Evolutionary conservation across 495 filamentous ascomycete genomes (phyloP).

Genomic region (Tuber umbilicatum): DNA sequence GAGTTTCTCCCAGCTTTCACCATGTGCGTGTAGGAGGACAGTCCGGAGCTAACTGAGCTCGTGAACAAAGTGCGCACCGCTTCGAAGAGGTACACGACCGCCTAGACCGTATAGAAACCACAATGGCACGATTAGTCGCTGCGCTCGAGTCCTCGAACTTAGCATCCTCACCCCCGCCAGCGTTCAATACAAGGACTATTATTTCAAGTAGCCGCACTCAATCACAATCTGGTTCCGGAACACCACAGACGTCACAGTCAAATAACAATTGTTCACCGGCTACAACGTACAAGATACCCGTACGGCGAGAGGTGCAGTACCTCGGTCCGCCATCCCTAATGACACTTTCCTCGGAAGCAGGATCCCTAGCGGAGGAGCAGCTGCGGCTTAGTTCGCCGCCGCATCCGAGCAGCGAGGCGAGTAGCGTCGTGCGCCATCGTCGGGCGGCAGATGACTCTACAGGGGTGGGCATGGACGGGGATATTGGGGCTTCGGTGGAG

Average conservation of each 20-base stretch:
- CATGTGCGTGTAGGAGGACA: background rate
- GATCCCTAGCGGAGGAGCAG: slow-evolving; percentile 30
- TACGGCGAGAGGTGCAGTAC: slow-evolving; percentile 33
- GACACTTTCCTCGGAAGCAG: slow-evolving; percentile 34
- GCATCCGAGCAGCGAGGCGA: background rate
- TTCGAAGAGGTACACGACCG: slow-evolving; percentile 41
- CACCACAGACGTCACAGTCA: background rate
- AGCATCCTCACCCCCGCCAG: background rate
- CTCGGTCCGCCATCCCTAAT: slow-evolving; percentile 34
- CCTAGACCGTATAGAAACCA: slow-evolving; percentile 38
- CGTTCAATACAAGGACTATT: background rate
- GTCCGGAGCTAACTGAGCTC: background rate
- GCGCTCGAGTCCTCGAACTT: slow-evolving; percentile 26
- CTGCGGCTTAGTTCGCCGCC: slow-evolving; percentile 22
- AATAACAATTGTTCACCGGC: background rate
- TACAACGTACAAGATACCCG: background rate
- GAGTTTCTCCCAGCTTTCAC: background rate
- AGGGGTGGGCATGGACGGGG: background rate
- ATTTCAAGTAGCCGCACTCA: background rate
- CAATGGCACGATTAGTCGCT: slow-evolving; percentile 28
- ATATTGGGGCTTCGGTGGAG: background rate
- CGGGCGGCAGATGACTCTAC: background rate
- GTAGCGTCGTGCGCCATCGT: background rate
- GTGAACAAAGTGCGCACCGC: slow-evolving; percentile 29
- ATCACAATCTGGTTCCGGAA: background rate